Conservation (phyloP, 2,329 filamentous ascomycete genomes). For the Eutypella sp. region DNA sequence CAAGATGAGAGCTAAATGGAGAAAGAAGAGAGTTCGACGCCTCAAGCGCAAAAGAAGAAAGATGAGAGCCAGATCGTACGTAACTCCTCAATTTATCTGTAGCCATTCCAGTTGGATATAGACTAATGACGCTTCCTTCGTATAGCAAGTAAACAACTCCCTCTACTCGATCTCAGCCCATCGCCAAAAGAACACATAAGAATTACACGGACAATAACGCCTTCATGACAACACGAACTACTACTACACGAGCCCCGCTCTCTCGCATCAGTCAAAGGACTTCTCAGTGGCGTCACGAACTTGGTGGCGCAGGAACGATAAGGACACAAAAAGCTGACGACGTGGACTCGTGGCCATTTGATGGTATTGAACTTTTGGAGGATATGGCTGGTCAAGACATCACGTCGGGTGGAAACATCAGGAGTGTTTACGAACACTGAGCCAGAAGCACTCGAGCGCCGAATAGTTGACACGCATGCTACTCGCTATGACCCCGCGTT, state of each 20-base stretch:
- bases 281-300: conserved; percentile 4
- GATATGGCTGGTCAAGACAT: conserved; percentile 27
- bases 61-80: conserved; percentile 96
- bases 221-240: conserved; percentile 30
- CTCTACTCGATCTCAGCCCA: conserved; percentile 35
- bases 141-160: conserved; percentile 40
- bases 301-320: conserved; percentile 12
- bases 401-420: conserved; percentile 22
- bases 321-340: conserved; percentile 20
- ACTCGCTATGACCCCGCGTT: conserved; percentile 11
- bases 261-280: conserved; percentile 25
- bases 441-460: conserved; percentile 11
- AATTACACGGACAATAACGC: conserved; percentile 9
- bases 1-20: conserved; percentile 95
- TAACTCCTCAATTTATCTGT: conserved; percentile 16
- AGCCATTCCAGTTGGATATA: not conserved
- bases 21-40: conserved; percentile 99
- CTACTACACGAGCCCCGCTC: conserved; percentile 23
- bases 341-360: conserved; percentile 28
- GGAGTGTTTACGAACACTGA: conserved; percentile 22
- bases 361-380: conserved; percentile 21
- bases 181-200: conserved; percentile 20
- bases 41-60: conserved; percentile 99
- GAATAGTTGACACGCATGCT: conserved; percentile 13
- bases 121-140: conserved; percentile 7